Evolutionary conservation across 306 rosid species (phyloP).

Genomic region (Begonia masoniana): DNA sequence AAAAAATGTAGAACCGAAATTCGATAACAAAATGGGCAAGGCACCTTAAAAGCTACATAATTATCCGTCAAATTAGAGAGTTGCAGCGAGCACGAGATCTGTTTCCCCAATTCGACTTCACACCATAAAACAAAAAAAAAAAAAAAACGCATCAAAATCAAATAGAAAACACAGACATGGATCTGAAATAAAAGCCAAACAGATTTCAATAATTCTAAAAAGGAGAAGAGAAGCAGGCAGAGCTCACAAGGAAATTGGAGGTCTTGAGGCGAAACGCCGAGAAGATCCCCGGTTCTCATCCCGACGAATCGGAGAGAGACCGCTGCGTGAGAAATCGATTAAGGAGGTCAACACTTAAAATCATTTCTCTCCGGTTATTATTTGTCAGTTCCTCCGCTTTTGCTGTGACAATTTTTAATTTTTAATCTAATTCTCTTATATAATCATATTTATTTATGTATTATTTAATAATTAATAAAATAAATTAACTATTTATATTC

Average conservation of each 20-base stretch:
- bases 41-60: conserved; percentile 72
- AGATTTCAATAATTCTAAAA: conserved; percentile 1
- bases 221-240: conserved; percentile 1
- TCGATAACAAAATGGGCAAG: conserved; percentile 4
- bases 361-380: no score
- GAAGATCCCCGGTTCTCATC: conserved; percentile 85
- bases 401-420: no score
- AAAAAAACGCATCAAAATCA: neutral
- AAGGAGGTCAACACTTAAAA: no score
- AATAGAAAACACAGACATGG: conserved; percentile 8
- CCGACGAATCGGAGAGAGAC: conserved; percentile 21
- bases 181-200: conserved; percentile 12
- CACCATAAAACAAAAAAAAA: neutral
- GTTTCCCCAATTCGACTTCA: conserved; percentile 83
- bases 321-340: conserved; percentile 1
- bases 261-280: conserved; percentile 66
- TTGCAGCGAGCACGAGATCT: conserved; percentile 81
- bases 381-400: neutral
- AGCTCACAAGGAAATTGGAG: conserved; percentile 67
- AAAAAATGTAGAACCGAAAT: neutral
- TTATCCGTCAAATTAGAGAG: conserved; percentile 57
- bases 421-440: no score
- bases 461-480: no score
- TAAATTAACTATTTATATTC: no score
- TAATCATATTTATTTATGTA: no score